Evolutionary conservation across 106 monocot species (phyloP), one percentile per base, ranked within the genome.

Genomic region (Acorus calamus): DNA sequence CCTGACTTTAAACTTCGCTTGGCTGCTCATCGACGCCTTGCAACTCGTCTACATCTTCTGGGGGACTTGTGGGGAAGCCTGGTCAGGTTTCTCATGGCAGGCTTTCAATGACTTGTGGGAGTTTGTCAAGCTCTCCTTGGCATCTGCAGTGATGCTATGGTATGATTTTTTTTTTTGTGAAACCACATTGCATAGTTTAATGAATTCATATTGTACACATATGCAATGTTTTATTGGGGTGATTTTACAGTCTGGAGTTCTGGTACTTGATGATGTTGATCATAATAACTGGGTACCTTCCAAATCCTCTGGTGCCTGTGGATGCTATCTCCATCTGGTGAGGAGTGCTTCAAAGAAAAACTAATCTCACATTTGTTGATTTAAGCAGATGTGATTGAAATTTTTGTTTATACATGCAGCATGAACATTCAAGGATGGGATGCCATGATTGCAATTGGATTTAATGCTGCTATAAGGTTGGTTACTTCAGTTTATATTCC

Each of bases 351-450:
- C 11, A n/a, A 57, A 4, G 60, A 8, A n/a, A 3, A 6, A 55
- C 4, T 5, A n/a, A 4, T 9, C 6, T 11, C 42, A 13, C 5
- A 28, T 43, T 43, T 8, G 6, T 60, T 57, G 9, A 7, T 53
- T 11, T 53, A 1, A 8, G 11, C 7, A 7, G 7, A 11, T 7
- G 11, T 53, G 7, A 8, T 14, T 14, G 14, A 11, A 5, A 7
- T 5, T 51, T 51, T 51, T 51, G 6, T 48, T 60, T 60, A 43
- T 11, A 42, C 7, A 6, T 53, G 42, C 59, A 69, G 69, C 60
- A 60, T 60, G 60, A 69, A 5, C 50, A 49, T 69, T 43, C 59
- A 51, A 11, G 59, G 49, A 4, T 69, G 69, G 69, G 69, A 69
- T 49, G 1, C 60, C 50, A 69, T 69, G 69, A 60, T 69, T 11